Evolutionary conservation across 495 filamentous ascomycete species (phyloP).

Genomic region (Chaetomidium leptoderma): DNA sequence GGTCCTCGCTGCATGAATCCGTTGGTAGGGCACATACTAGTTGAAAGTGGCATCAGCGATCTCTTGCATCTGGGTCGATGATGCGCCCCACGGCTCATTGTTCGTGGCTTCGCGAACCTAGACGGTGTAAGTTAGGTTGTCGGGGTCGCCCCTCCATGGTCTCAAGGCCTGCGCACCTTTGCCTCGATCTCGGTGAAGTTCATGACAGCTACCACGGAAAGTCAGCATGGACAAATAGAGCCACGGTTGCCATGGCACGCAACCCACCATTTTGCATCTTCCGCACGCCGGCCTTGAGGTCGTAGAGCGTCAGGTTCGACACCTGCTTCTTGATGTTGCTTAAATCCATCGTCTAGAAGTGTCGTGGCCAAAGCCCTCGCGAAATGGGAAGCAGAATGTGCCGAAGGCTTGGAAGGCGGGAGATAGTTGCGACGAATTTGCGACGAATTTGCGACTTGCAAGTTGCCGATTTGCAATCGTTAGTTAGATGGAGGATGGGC

Average conservation of each 20-base stretch:
- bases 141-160: background rate
- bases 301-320: slow-evolving; percentile 91
- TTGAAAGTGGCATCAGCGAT: slow-evolving; percentile 97
- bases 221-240: slow-evolving; percentile 10
- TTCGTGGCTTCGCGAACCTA: slow-evolving; percentile 95
- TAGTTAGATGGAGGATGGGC: slow-evolving; percentile 5
- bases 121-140: slow-evolving; percentile 6
- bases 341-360: slow-evolving; percentile 65
- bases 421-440: background rate
- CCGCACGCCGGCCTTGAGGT: slow-evolving; percentile 92
- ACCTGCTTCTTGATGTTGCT: slow-evolving; percentile 80
- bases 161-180: slow-evolving; percentile 57
- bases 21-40: slow-evolving; percentile 65
- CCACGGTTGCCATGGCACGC: background rate
- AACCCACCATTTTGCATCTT: slow-evolving; percentile 95
- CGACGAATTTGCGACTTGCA: background rate
- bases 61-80: slow-evolving; percentile 84
- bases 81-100: slow-evolving; percentile 95
- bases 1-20: slow-evolving; percentile 3
- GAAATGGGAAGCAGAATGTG: background rate
- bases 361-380: background rate
- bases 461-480: background rate
- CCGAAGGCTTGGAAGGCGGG: background rate
- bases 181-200: slow-evolving; percentile 99
- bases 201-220: slow-evolving; percentile 71